A percentile compares a stretch with the other conserved stretches of the same genome.
These are phyloP conservation scores for Dissoconium aciculare DNA, from an alignment of 2,329 filamentous ascomycete species.

Conservation along the genomic window DNA sequence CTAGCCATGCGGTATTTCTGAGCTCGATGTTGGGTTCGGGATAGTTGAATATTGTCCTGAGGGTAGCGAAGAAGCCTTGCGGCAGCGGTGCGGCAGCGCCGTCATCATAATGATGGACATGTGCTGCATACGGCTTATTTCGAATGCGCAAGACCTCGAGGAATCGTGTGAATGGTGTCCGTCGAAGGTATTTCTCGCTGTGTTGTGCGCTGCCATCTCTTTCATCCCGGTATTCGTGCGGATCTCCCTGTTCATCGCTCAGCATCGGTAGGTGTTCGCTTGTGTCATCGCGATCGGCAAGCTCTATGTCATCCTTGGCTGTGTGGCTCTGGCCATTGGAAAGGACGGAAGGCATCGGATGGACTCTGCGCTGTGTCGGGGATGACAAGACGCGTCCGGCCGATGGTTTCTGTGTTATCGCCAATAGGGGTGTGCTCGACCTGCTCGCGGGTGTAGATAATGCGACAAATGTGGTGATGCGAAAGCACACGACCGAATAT, in stretches of 20 bases:
- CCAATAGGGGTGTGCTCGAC: too few relatives aligned
- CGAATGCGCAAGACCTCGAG: not conserved
- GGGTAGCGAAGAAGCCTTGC: conserved; percentile 3
- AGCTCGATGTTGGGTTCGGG: conserved; percentile 4
- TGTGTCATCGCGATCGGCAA: too few relatives aligned
- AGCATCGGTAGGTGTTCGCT: not conserved
- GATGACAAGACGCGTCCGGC: too few relatives aligned
- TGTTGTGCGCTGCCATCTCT: too few relatives aligned
- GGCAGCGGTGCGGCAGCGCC: not conserved
- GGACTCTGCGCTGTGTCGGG: too few relatives aligned
- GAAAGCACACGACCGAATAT: too few relatives aligned
- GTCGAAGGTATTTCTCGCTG: not conserved
- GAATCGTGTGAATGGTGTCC: not conserved
- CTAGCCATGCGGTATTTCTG: conserved; percentile 12
- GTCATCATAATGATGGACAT: not conserved
- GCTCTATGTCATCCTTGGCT: too few relatives aligned
- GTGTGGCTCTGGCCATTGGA: too few relatives aligned
- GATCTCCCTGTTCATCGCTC: not conserved
- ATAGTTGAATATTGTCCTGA: conserved; percentile 8
- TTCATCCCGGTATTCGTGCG: not conserved
- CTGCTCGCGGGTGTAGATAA: too few relatives aligned
- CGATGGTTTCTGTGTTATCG: too few relatives aligned
- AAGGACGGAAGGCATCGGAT: too few relatives aligned
- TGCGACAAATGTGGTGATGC: too few relatives aligned
- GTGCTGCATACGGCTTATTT: not conserved